These are phyloP conservation scores for Penicillium polonicum DNA, from an alignment of 2,329 filamentous ascomycete species.

Conservation along the genomic window DNA sequence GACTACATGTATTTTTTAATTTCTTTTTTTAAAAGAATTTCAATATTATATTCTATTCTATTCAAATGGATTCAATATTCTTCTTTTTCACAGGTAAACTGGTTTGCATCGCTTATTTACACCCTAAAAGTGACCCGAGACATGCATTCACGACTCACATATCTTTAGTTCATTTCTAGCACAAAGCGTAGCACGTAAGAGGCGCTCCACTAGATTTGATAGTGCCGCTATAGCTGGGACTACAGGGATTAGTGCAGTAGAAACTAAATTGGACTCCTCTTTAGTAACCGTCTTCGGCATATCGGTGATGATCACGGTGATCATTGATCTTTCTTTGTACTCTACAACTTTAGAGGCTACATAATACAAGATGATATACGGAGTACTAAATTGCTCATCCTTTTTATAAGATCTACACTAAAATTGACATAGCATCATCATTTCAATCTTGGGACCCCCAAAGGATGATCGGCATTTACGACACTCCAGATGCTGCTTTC, in stretches of 20 bases:
- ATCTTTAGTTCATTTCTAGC: neutral
- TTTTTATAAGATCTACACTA: neutral
- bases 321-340: conserved; percentile 1
- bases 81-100: neutral
- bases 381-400: neutral
- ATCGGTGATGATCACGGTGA: conserved; percentile 3
- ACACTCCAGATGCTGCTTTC: conserved; percentile 5
- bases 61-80: too few relatives aligned
- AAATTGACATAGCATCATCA: neutral
- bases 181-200: conserved; percentile 21
- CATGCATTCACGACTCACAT: neutral
- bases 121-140: neutral
- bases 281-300: neutral
- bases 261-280: neutral
- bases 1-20: neutral
- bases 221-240: neutral
- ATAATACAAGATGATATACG: neutral
- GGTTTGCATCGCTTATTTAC: neutral
- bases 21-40: neutral
- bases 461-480: conserved; percentile 15
- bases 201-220: conserved; percentile 9
- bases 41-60: neutral
- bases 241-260: neutral
- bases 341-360: neutral
- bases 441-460: neutral